Percentiles rank a stretch among this genome's conserved stretches.
These are phyloP conservation scores for Globisporangium alternatum DNA, from an alignment of 352 stramenopile species.

Conservation along the genomic window DNA sequence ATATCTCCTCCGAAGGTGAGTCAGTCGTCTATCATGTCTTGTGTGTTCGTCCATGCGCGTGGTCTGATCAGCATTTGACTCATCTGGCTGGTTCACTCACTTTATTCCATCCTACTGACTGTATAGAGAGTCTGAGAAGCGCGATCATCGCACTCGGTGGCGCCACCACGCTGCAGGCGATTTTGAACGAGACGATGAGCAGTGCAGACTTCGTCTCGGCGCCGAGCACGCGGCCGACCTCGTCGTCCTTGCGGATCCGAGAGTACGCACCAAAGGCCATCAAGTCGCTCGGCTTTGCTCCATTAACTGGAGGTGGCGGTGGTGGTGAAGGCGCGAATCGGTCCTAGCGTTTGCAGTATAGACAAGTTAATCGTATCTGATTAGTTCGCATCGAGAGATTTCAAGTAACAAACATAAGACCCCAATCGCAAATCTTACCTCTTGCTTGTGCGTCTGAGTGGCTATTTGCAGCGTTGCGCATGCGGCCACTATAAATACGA, in stretches of 20 bases:
- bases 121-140: constrained; percentile 44
- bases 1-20: constrained; percentile 62
- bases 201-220: background rate
- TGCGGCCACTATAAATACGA: background rate
- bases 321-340: background rate
- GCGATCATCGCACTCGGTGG: constrained; percentile 52
- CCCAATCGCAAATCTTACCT: background rate
- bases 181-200: constrained; percentile 51
- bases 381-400: background rate
- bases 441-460: background rate
- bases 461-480: background rate
- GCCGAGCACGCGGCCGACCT: constrained; percentile 31
- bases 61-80: background rate
- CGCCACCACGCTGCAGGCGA: constrained; percentile 52
- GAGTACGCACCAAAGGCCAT: constrained; percentile 79
- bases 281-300: constrained; percentile 57
- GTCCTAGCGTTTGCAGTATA: background rate
- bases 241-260: constrained; percentile 67
- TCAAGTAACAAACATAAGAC: constrained; percentile 5
- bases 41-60: too few species aligned
- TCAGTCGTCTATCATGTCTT: background rate
- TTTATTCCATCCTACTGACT: background rate
- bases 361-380: background rate
- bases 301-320: constrained; percentile 19
- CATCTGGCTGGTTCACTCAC: background rate